Evolutionary conservation across 2,329 filamentous ascomycete genomes (phyloP), one percentile per base, ranked within the genome.

Genomic region (Penicillium sp.): DNA sequence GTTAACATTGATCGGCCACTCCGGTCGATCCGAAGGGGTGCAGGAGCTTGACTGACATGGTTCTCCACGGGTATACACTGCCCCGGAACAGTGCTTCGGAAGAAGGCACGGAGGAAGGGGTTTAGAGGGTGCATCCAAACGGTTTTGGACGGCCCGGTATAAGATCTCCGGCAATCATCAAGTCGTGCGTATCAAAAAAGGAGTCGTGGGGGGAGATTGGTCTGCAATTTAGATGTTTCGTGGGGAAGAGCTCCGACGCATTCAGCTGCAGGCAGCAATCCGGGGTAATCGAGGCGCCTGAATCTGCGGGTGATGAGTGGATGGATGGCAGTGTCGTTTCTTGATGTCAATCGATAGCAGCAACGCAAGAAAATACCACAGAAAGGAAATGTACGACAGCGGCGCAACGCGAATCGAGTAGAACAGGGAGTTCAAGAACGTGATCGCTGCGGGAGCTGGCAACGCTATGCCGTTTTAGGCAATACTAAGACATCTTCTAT

Each of bases 31-130:
- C 61, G 58, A 53, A 42, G 38, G 26, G 37, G 63, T 61, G 58
- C 50, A 56, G 42, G 44, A 54, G 56, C 45, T 53, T 40, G 28
- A 68, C 73, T 70, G 82, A 89, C 87, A 84, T 98, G 92, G 78
- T 96, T 92, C 79, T 95, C 91, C 68, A 93, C 86, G 59, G 95
- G 93, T 66, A 89, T 88, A 84, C 95, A 98, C 88, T 98, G 94
- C 73, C 90, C 84, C 71, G 91, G 90, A 76, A 97, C 86, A 79
- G 92, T 89, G 87, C 93, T 98, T 84, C 92, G 93, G 86, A 97
- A 97, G 88, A 99, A 98, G 85, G 94, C 93, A 85, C 91, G 90
- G 80, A 99, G 86, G 82, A 97, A 98, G 79, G 95, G 95, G 83
- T 99, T 99, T 89, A 98, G 86, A 84, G 95, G 92, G 89, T 93